A percentile compares a stretch with the other conserved stretches of the same genome.
These are phyloP conservation scores for Phylloboletellus chloephorus DNA, from an alignment of 1,284 basidiomycete species.

Conservation along the genomic window DNA sequence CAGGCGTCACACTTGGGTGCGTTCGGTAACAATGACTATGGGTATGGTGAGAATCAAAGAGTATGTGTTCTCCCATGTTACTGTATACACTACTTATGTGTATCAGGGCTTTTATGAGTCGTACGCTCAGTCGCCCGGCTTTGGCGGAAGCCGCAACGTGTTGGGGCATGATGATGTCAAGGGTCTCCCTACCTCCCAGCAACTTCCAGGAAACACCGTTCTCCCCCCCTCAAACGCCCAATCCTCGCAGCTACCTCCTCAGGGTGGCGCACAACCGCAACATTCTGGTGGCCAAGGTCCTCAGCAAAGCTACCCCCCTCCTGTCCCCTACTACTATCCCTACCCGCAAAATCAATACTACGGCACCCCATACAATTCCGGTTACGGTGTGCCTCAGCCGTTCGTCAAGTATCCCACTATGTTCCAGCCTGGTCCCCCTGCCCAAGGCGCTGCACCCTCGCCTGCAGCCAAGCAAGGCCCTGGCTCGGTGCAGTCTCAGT, in stretches of 20 bases:
- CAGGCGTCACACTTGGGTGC: constrained; percentile 52
- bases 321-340: constrained; percentile 62
- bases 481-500: constrained; percentile 50
- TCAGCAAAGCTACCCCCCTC: constrained; percentile 55
- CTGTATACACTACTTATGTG: constrained; percentile 14
- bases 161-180: constrained; percentile 70
- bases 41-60: constrained; percentile 58
- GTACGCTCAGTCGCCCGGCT: constrained; percentile 56
- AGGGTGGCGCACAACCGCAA: constrained; percentile 45
- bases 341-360: constrained; percentile 74
- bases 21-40: constrained; percentile 59
- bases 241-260: constrained; percentile 49
- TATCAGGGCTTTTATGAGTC: constrained; percentile 67
- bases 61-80: constrained; percentile 32
- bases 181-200: constrained; percentile 53
- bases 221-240: constrained; percentile 50
- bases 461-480: constrained; percentile 59
- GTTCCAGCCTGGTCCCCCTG: constrained; percentile 63
- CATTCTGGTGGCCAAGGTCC: constrained; percentile 54
- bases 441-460: constrained; percentile 56
- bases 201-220: constrained; percentile 43
- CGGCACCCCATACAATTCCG: constrained; percentile 63
- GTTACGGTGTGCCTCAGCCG: constrained; percentile 61
- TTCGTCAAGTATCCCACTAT: constrained; percentile 72
- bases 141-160: constrained; percentile 54